Conservation (phyloP, 306 rosid species). For the Canavalia ensiformis region DNA sequence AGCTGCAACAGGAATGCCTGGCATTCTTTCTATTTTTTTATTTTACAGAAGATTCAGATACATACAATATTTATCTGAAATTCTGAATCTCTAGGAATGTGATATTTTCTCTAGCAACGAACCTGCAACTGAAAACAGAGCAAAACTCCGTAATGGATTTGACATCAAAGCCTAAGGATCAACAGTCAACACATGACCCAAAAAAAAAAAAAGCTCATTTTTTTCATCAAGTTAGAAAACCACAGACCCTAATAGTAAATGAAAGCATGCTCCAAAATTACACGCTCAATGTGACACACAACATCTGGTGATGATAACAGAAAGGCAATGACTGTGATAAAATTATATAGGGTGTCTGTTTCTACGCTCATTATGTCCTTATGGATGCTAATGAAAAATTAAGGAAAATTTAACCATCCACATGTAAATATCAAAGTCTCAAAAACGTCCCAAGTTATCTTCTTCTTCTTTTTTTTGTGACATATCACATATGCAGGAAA, state of each 20-base stretch:
- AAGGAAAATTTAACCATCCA: not conserved
- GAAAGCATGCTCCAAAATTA: constrained; percentile 22
- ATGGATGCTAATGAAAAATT: not conserved
- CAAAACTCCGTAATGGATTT: not conserved
- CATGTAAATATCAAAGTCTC: not conserved
- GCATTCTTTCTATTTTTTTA: constrained; percentile 56
- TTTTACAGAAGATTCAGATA: constrained; percentile 36
- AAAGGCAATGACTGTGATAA: not conserved
- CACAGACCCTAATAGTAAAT: not conserved
- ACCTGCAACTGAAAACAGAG: constrained; percentile 42
- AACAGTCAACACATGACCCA: not conserved
- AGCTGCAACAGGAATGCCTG: constrained; percentile 65
- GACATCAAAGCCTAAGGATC: not conserved
- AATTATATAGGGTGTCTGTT: not conserved
- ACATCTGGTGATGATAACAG: not conserved
- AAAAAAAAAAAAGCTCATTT: not conserved
- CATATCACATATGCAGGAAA: not conserved
- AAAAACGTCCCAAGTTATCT: not conserved
- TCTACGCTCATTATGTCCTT: not conserved
- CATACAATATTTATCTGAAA: constrained; percentile 35
- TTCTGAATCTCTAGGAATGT: constrained; percentile 8
- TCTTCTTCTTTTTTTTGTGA: not conserved
- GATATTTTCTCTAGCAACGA: constrained; percentile 33
- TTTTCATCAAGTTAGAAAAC: constrained; percentile 3
- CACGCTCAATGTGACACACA: not conserved